A percentile compares a stretch with the other conserved stretches of the same genome.
These are phyloP conservation scores for Scheffersomyces coipomensis DNA, from an alignment of 805 yeast species.

Conservation along the genomic window DNA sequence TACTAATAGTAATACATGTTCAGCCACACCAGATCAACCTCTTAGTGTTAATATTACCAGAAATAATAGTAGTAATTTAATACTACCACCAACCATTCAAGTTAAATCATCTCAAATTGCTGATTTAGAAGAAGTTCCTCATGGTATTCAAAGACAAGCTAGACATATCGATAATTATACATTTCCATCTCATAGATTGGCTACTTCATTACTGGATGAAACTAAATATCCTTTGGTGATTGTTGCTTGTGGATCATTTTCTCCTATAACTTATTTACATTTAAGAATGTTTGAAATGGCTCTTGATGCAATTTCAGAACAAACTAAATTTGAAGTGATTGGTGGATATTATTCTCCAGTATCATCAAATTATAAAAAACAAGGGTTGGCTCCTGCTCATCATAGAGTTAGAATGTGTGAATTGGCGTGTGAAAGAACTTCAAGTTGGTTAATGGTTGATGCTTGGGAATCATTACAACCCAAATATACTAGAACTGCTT, in stretches of 20 bases:
- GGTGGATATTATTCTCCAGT: slow-evolving; percentile 98
- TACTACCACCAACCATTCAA: slow-evolving; percentile 38
- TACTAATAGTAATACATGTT: background rate
- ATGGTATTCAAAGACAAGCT: slow-evolving; percentile 89
- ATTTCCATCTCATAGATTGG: slow-evolving; percentile 87
- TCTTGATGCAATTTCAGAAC: slow-evolving; percentile 85
- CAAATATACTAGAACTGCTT: slow-evolving; percentile 87
- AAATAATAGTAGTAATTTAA: slow-evolving; percentile 14
- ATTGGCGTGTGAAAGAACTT: slow-evolving; percentile 93
- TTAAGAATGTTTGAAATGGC: slow-evolving; percentile 99
- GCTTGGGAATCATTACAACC: slow-evolving; percentile 98
- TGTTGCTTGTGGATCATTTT: slow-evolving; percentile 96
- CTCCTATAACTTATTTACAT: slow-evolving; percentile 93
- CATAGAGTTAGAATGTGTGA: slow-evolving; percentile 98
- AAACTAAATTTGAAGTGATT: slow-evolving; percentile 89
- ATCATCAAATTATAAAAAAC: slow-evolving; percentile 86
- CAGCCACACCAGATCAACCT: too few species aligned
- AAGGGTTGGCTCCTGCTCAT: slow-evolving; percentile 83
- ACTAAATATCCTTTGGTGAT: slow-evolving; percentile 86
- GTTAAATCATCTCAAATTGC: slow-evolving; percentile 70
- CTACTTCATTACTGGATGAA: slow-evolving; percentile 65
- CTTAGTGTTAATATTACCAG: background rate
- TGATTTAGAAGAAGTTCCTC: slow-evolving; percentile 95
- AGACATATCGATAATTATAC: slow-evolving; percentile 61
- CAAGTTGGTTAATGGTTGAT: slow-evolving; percentile 98